Percentiles rank a stretch among this genome's conserved stretches.
Evolutionary conservation across 2,329 filamentous ascomycete species (phyloP).

Genomic region (Neurospora sp.): DNA sequence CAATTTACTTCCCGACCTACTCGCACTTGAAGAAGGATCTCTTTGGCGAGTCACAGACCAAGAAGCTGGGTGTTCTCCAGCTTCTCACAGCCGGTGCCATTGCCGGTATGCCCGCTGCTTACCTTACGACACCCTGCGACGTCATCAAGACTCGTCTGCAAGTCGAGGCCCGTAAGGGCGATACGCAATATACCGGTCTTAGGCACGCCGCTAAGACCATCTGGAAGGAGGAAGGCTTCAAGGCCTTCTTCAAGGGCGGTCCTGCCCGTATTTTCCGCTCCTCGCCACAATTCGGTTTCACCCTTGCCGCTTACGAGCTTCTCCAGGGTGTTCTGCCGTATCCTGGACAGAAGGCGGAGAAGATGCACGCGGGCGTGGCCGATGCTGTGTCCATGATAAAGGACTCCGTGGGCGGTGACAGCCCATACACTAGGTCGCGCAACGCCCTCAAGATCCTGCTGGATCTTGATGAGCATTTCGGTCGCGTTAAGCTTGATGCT

Average conservation of each 20-base stretch:
- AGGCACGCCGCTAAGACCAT: constrained; percentile 79
- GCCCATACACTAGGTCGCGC: constrained; percentile 53
- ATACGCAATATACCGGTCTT: constrained; percentile 77
- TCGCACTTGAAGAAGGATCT: constrained; percentile 87
- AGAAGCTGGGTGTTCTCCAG: constrained; percentile 84
- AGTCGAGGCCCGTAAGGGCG: constrained; percentile 93
- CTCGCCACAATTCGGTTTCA: constrained; percentile 96
- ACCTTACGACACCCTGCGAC: constrained; percentile 94
- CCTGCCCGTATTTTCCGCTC: constrained; percentile 91
- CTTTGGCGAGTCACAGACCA: constrained; percentile 79
- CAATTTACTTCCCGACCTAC: constrained; percentile 98
- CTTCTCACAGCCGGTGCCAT: constrained; percentile 92
- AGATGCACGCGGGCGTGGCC: constrained; percentile 47
- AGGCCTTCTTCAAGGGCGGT: constrained; percentile 96
- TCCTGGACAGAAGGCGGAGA: constrained; percentile 51
- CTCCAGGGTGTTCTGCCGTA: constrained; percentile 73
- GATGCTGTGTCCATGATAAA: constrained; percentile 55
- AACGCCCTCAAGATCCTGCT: constrained; percentile 95
- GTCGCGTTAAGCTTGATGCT: constrained; percentile 52
- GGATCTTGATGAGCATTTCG: constrained; percentile 90
- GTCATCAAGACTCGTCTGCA: constrained; percentile 99
- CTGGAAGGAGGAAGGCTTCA: constrained; percentile 83
- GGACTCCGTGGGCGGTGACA: constrained; percentile 44
- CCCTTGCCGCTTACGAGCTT: constrained; percentile 88
- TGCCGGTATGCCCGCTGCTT: constrained; percentile 82